Conservation (phyloP, 495 filamentous ascomycete species). For the Endocarpon pusillum region DNA sequence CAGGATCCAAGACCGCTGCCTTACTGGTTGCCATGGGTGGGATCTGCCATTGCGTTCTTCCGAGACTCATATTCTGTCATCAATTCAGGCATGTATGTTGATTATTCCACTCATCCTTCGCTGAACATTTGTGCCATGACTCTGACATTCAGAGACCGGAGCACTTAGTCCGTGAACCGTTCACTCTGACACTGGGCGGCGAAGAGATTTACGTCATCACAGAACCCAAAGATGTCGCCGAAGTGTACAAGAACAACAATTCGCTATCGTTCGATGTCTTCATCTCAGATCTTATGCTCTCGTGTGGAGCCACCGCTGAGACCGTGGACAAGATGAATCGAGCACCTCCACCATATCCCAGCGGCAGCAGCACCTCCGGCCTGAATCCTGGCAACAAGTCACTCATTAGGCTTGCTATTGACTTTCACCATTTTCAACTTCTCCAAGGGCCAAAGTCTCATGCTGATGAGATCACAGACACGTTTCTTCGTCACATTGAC, state of each 20-base stretch:
- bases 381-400: neutral
- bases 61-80: too few relatives aligned
- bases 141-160: too few relatives aligned
- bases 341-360: too few relatives aligned
- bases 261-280: conserved; percentile 7
- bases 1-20: too few relatives aligned
- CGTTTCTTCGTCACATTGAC: neutral
- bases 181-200: conserved; percentile 10
- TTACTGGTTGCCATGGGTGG: too few relatives aligned
- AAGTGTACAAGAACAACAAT: conserved; percentile 8
- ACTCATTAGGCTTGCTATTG: neutral
- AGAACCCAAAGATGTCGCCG: conserved; percentile 8
- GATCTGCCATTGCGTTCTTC: too few relatives aligned
- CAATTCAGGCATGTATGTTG: too few relatives aligned
- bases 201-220: conserved; percentile 10
- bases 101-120: too few relatives aligned
- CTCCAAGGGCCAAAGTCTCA: conserved; percentile 1
- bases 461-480: neutral
- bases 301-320: neutral
- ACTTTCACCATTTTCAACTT: too few relatives aligned
- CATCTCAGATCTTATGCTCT: conserved; percentile 2
- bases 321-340: neutral
- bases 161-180: conserved; percentile 7
- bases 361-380: too few relatives aligned
- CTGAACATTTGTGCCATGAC: too few relatives aligned